phyloP scores from a whole-genome alignment of 1,139 yeast genomes.

The Kurtzmaniella quercitrusa region DNA sequence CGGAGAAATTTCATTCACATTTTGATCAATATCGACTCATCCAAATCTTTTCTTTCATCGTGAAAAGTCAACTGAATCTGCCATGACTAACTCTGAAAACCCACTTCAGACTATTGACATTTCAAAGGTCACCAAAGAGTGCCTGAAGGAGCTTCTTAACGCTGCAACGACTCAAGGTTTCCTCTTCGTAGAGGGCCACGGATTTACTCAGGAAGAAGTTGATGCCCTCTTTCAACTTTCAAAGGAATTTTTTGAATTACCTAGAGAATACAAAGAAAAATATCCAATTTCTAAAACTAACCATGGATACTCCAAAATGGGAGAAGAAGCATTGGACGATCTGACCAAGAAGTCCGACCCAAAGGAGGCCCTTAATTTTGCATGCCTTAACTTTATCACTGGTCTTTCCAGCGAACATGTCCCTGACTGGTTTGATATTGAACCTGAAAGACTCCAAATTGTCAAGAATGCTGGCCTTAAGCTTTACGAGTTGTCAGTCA shows the following conservation, averaged over 20 bases:
- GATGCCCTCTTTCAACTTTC: slow-evolving; percentile 51
- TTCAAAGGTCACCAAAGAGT: slow-evolving; percentile 33
- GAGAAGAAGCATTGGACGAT: slow-evolving; percentile 59
- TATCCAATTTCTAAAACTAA: slow-evolving; percentile 48
- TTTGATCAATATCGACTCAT: no score
- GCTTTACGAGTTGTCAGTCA: slow-evolving; percentile 40
- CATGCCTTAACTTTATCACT: slow-evolving; percentile 34
- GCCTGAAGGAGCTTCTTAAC: slow-evolving; percentile 50
- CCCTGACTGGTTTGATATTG: slow-evolving; percentile 42
- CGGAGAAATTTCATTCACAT: background rate
- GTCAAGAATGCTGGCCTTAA: slow-evolving; percentile 31
- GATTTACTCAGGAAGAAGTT: slow-evolving; percentile 56
- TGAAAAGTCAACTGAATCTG: background rate
- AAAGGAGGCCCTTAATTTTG: slow-evolving; percentile 54
- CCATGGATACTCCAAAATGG: slow-evolving; percentile 60
- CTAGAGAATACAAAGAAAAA: slow-evolving; percentile 44
- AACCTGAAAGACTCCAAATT: slow-evolving; percentile 25
- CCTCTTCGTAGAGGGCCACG: slow-evolving; percentile 69
- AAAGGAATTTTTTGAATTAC: slow-evolving; percentile 51
- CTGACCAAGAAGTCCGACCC: slow-evolving; percentile 48
- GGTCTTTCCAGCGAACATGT: slow-evolving; percentile 32
- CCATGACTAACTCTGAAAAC: slow-evolving; percentile 14
- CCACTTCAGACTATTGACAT: slow-evolving; percentile 57
- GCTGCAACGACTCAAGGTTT: slow-evolving; percentile 74
- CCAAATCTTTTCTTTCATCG: no score